Base-by-base conservation (phyloP, 345 rosid genomes). In the Hibiscus mutabilis region DNA sequence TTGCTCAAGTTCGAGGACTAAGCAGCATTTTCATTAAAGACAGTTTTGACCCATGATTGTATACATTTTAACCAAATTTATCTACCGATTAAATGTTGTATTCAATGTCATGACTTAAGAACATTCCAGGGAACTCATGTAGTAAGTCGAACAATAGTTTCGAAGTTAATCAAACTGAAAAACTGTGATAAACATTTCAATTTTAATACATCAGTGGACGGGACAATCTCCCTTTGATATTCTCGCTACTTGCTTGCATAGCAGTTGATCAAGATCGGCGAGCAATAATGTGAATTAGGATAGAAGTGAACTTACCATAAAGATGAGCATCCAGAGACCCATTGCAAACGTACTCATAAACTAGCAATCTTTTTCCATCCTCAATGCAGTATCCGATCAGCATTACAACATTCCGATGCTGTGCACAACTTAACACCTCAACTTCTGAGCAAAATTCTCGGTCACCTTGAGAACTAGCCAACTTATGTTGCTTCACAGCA, bases 381-480 rank as follows among this genome's bases (percentile, higher is more conserved):
- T 95, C 99, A 18, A 95, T 86, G 29, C 99, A 92, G 79, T 82
- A 79, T 22, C 99, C 99, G 73, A 95, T 90, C 69, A 95, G 83
- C 88, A 87, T 89, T 10, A 95, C 99, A 71, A 92, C 97, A 79
- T 95, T 95, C 6, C 99, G 91, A 78, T 92, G 99, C 76, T 95
- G 99, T 22, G 99, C 99, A 75, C 99, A 92, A 76, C 97, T 95
- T 70, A 95, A 83, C 60, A 95, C 99, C 80, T 95, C 97, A 64
- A 95, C 99, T 79, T 95, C 99, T 15, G 99, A 88, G 81, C 99
- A 95, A 84, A 95, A 95, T 63, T 95, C 99, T 31, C 76, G 61
- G 75, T 95, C 97, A 70, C 99, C 99, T 81, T 95, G 98, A 25
- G 97, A 88, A 74, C 99, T 95, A 69, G 99, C 97, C 80, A 87